These are phyloP conservation scores for Flaveria ramosissima DNA, from an alignment of 129 eudicot genomes.

Conservation along the genomic window DNA sequence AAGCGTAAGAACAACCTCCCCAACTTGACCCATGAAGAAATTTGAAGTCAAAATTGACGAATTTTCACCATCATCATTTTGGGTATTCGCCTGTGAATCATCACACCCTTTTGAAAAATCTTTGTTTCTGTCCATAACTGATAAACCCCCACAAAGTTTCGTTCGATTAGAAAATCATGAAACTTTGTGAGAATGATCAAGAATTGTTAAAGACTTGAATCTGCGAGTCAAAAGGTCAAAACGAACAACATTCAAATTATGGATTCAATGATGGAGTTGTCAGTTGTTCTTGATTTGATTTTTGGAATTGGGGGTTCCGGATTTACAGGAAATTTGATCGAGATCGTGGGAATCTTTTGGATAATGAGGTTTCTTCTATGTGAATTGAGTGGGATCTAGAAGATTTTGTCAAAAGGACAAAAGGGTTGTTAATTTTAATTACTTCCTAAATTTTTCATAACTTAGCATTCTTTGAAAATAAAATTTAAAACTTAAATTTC, in stretches of 20 bases:
- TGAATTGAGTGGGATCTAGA: background rate
- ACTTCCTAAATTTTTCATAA: too few species aligned
- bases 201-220: constrained; percentile 1
- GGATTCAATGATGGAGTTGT: background rate
- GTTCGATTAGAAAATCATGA: background rate
- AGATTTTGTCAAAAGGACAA: background rate
- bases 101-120: constrained; percentile 25
- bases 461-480: too few species aligned
- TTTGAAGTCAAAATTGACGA: constrained; percentile 38
- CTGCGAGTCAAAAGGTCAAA: background rate
- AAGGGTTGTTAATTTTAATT: too few species aligned
- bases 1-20: constrained; percentile 63
- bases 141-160: constrained; percentile 18
- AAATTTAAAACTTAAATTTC: too few species aligned
- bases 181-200: constrained; percentile 8
- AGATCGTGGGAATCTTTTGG: background rate
- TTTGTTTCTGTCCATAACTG: constrained; percentile 46
- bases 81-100: constrained; percentile 29
- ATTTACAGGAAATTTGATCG: constrained; percentile 7
- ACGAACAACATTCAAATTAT: background rate
- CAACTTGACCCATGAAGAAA: constrained; percentile 58
- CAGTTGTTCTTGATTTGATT: constrained; percentile 7
- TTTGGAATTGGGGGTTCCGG: background rate
- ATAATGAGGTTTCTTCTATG: background rate
- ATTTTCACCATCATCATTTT: constrained; percentile 22